phyloP scores from a whole-genome alignment of 2,329 filamentous ascomycete genomes.

The Fusarium anguioides region DNA sequence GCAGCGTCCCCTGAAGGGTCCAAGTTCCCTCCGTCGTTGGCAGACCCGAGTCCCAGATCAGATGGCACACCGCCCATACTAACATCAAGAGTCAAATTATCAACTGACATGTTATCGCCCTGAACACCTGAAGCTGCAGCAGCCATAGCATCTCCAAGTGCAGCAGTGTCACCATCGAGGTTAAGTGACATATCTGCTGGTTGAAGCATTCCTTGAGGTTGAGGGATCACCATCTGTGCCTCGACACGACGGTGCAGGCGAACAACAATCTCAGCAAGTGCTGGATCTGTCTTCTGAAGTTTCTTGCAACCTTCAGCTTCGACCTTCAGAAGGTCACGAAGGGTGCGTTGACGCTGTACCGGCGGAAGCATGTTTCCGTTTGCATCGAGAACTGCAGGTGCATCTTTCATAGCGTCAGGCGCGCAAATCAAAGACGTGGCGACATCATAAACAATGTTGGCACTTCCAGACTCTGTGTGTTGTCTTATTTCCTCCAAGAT shows the following conservation, averaged over 20 bases:
- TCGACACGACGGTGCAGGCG: slow-evolving; percentile 73
- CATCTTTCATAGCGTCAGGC: slow-evolving; percentile 65
- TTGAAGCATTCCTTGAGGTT: slow-evolving; percentile 56
- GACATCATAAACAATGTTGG: slow-evolving; percentile 74
- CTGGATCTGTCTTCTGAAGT: slow-evolving; percentile 66
- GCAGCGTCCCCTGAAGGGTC: slow-evolving; percentile 52
- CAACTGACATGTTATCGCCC: slow-evolving; percentile 55
- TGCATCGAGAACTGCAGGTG: slow-evolving; percentile 51
- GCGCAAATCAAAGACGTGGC: slow-evolving; percentile 76
- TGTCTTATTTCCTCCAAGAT: slow-evolving; percentile 75
- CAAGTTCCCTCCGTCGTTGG: slow-evolving; percentile 48
- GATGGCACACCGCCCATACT: slow-evolving; percentile 55
- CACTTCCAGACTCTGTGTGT: slow-evolving; percentile 69
- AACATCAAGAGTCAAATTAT: slow-evolving; percentile 59
- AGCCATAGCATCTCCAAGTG: slow-evolving; percentile 57
- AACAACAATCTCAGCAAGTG: slow-evolving; percentile 69
- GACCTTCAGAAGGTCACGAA: slow-evolving; percentile 69
- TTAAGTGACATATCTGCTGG: slow-evolving; percentile 55
- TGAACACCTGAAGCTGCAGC: slow-evolving; percentile 56
- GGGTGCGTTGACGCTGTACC: slow-evolving; percentile 62
- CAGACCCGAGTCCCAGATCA: slow-evolving; percentile 54
- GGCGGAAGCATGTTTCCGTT: slow-evolving; percentile 51
- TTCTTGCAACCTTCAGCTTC: slow-evolving; percentile 68
- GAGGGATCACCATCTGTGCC: slow-evolving; percentile 66
- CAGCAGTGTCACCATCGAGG: slow-evolving; percentile 52